Conservation (phyloP, 129 eudicot species). For the Saussurea involucrata region DNA sequence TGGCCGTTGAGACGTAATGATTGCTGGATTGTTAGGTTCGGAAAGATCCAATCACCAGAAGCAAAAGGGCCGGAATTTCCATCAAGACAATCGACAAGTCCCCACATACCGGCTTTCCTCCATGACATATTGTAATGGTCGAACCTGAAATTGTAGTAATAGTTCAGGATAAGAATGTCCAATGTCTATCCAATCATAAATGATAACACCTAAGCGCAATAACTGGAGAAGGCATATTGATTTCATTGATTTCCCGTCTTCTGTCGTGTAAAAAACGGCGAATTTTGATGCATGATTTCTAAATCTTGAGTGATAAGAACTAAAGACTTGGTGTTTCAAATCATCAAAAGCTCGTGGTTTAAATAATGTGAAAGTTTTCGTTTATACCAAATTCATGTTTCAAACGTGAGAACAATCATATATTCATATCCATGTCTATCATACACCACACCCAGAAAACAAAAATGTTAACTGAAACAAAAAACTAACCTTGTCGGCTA, state of each 20-base stretch:
- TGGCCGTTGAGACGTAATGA: conserved; percentile 65
- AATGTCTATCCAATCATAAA: conserved; percentile 94
- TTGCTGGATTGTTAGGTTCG: conserved; percentile 84
- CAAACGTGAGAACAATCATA: background rate
- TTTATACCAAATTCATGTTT: background rate
- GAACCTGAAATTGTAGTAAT: conserved; percentile 83
- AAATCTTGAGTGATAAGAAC: background rate
- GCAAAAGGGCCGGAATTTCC: conserved; percentile 92
- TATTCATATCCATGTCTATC: background rate
- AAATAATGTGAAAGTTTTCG: background rate
- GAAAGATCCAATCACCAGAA: conserved; percentile 94
- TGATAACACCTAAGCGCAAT: conserved; percentile 73
- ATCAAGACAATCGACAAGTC: conserved; percentile 73
- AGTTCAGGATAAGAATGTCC: conserved; percentile 63
- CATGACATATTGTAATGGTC: conserved; percentile 95
- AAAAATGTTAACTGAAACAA: background rate
- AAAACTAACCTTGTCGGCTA: conserved; percentile 77
- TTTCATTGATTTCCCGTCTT: conserved; percentile 77
- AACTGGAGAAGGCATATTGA: conserved; percentile 75
- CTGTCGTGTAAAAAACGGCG: conserved; percentile 49
- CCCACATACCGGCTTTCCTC: conserved; percentile 73
- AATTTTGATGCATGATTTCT: background rate
- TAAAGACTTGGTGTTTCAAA: conserved; percentile 20
- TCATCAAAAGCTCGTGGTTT: background rate
- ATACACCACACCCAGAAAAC: no score